phyloP scores from a whole-genome alignment of 1,139 yeast species.

The Taphrina confusa region DNA sequence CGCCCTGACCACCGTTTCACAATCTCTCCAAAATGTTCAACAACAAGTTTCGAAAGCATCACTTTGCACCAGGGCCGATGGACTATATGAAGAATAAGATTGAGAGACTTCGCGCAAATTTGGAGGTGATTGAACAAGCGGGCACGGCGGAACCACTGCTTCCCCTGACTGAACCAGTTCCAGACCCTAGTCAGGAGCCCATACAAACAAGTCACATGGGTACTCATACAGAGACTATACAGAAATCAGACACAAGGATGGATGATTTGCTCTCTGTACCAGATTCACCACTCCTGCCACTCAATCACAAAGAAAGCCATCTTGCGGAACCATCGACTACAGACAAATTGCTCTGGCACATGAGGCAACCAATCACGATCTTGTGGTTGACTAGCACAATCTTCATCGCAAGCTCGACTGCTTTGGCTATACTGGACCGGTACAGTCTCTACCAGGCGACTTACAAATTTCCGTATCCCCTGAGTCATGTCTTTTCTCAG shows the following conservation, averaged over 20 bases:
- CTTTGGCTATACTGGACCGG: slow-evolving; percentile 15
- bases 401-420: slow-evolving; percentile 9
- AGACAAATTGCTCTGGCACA: neutral
- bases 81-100: slow-evolving; percentile 22
- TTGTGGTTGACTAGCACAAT: slow-evolving; percentile 1
- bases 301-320: neutral
- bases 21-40: slow-evolving; percentile 6
- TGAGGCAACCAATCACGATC: slow-evolving; percentile 8
- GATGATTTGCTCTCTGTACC: neutral
- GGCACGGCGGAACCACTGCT: neutral
- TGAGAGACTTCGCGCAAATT: slow-evolving; percentile 10
- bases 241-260: neutral
- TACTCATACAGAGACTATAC: neutral
- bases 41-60: slow-evolving; percentile 13
- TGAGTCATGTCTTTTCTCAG: slow-evolving; percentile 4
- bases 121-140: slow-evolving; percentile 1
- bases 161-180: neutral
- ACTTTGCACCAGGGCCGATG: slow-evolving; percentile 19
- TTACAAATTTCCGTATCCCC: slow-evolving; percentile 31
- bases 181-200: neutral
- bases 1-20: neutral
- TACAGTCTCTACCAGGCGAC: slow-evolving; percentile 32
- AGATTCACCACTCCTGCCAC: slow-evolving; percentile 8
- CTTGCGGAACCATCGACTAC: slow-evolving; percentile 3
- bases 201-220: neutral